Evolutionary conservation across 192 early-diverging fungal species (phyloP), one percentile per base, ranked within the genome.

Genomic region (Coemansia sp.): DNA sequence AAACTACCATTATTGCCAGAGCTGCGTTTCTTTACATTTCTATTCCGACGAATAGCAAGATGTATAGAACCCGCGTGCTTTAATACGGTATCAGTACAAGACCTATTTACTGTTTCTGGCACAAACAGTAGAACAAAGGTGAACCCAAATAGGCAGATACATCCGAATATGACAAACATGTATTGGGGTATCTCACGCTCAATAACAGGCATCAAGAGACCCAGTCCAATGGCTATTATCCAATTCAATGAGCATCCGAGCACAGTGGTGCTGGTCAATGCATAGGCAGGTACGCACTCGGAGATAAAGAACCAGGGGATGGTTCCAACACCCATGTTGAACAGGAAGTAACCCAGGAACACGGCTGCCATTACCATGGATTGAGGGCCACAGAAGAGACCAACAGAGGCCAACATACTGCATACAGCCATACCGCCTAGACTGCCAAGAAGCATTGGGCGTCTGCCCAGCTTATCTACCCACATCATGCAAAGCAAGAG

Each of bases 301-400:
- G 87, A 81, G 1, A 84, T 63, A 41, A 87, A 72, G 47, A 90
- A 63, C 87, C 88, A 92, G 6, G 92, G 85, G 36, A 91, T 86
- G 2, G 81, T 78, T n/a, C 87, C 88, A 6, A 87, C 42, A 24
- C 88, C 89, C 38, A 91, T 58, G 36, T 85, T 84, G 62, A 89
- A 90, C 29, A 67, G 55, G 43, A 81, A 82, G 36, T 82, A 86
- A 72, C 83, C 89, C 25, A 85, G 46, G 55, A 89, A 85, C 34
- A 88, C 78, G 0, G 70, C 58, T 0, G 76, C 74, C 38, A 83
- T 72, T 14, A 85, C 75, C 48, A 87, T 58, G 24, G 62, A 58
- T 43, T 62, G 62, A n/a, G 75, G 43, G 7, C 67, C 60, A 22
- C 61, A 65, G 46, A 80, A 71, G 23, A 78, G 38, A 14, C 84